Evolutionary conservation across 176 grass and related monocot genomes (phyloP).

Genomic region (Bonia amplexicaulis): DNA sequence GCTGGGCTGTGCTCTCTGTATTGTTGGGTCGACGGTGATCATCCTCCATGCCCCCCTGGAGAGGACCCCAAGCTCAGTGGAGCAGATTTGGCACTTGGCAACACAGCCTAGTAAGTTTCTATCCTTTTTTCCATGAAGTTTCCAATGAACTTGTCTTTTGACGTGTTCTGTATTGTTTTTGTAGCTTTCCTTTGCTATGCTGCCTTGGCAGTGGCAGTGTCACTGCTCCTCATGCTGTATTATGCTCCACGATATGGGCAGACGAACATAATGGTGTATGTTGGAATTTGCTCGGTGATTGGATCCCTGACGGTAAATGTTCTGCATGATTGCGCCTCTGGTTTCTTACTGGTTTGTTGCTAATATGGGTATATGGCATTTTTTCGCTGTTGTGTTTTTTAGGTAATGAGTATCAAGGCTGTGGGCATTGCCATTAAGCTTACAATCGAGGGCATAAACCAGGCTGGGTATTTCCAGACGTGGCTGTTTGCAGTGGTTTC

Average conservation of each 20-base stretch:
- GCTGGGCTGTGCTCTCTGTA: slow-evolving; percentile 84
- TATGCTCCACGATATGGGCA: slow-evolving; percentile 81
- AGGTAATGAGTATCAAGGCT: slow-evolving; percentile 98
- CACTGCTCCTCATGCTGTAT: slow-evolving; percentile 78
- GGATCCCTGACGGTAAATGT: slow-evolving; percentile 82
- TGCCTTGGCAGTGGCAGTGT: slow-evolving; percentile 53
- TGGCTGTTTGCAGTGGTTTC: slow-evolving; percentile 89
- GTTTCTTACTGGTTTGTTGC: not conserved
- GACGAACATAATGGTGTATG: slow-evolving; percentile 88
- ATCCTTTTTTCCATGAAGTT: not conserved
- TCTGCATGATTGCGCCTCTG: not conserved
- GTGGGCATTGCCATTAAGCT: slow-evolving; percentile 93
- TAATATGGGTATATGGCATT: slow-evolving; percentile 14
- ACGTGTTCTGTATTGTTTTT: slow-evolving; percentile 23
- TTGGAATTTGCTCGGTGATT: slow-evolving; percentile 86
- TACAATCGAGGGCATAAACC: slow-evolving; percentile 79
- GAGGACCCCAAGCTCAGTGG: slow-evolving; percentile 66
- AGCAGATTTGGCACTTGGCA: slow-evolving; percentile 80
- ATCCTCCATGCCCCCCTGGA: slow-evolving; percentile 93
- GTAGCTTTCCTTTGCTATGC: slow-evolving; percentile 81
- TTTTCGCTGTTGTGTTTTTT: slow-evolving; percentile 3
- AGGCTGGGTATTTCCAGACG: slow-evolving; percentile 82
- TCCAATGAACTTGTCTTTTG: not conserved
- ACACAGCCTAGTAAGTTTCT: slow-evolving; percentile 63
- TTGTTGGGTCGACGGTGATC: slow-evolving; percentile 86